Evolutionary conservation across 2,329 filamentous ascomycete species (phyloP), one percentile per base, ranked within the genome.

Genomic region (Cercospora berteroae): DNA sequence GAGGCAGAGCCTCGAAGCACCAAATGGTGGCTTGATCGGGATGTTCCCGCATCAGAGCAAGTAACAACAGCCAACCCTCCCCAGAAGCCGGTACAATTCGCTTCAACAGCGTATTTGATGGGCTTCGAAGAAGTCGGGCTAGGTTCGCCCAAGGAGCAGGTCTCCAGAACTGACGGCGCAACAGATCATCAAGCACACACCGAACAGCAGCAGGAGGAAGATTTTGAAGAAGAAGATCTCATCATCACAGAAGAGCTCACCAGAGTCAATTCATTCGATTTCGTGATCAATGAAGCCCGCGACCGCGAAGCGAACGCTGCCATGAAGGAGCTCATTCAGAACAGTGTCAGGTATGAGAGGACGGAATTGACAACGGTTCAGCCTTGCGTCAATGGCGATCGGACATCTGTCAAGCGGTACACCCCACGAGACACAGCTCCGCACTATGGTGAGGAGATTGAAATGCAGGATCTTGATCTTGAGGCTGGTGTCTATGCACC

Each of bases 241-340:
- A 18, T 59, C 33, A 9, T 65, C 31, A 62, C 56, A 33, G 48
- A 44, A 10, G 44, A n/a, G 13, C 42, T 66, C 3, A 52, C 52
- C 48, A 31, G 67, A 44, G 39, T 57, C 25, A 64, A 68, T 33
- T 68, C 67, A 5, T 68, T 66, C 64, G 64, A 66, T 52, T 66
- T 66, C 63, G 64, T 68, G 10, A 52, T 62, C 16, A 31, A 59
- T 27, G 42, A 60, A 39, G 67, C 64, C 8, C 33, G 25, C 10
- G 60, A 60, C 16, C 60, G 58, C 18, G 67, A 66, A 31, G 44
- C 55, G 18, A 44, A 68, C 25, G 64, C 64, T 20, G 31, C 60
- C 20, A 56, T 63, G 31, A 36, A 57, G 3, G 56, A 64, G 18
- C 57, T 67, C 25, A 57, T 67, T 18, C 55, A 56, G 13, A 44